phyloP scores from a whole-genome alignment of 768 basidiomycete species.

The Mycena pura region DNA sequence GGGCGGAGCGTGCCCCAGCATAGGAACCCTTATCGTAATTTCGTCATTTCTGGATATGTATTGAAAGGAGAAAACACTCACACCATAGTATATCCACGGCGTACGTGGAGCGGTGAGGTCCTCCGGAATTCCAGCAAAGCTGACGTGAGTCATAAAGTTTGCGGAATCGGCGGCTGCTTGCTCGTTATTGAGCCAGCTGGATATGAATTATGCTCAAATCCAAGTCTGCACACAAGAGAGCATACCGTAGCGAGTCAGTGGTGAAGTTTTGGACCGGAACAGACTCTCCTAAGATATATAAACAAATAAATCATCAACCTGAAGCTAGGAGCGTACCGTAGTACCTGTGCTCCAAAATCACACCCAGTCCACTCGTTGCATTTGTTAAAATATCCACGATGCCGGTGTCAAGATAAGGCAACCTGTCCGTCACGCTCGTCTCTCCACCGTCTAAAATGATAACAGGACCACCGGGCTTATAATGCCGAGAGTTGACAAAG shows the following conservation, averaged over 20 bases:
- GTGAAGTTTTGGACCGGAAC: constrained; percentile 78
- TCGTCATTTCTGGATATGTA: constrained; percentile 3
- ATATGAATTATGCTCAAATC: constrained; percentile 1
- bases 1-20: constrained; percentile 92
- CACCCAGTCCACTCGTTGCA: constrained; percentile 85
- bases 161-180: constrained; percentile 92
- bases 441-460: constrained; percentile 94
- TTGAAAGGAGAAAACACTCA: constrained; percentile 40
- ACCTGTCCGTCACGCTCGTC: constrained; percentile 74
- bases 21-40: constrained; percentile 70
- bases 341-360: constrained; percentile 90
- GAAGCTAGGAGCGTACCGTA: constrained; percentile 59
- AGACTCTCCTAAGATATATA: constrained; percentile 59
- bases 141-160: constrained; percentile 83
- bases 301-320: constrained; percentile 23
- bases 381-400: constrained; percentile 86
- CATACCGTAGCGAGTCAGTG: constrained; percentile 79
- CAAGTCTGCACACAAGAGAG: constrained; percentile 2
- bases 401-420: constrained; percentile 74
- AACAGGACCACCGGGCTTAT: constrained; percentile 80
- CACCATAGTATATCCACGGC: constrained; percentile 94
- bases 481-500: constrained; percentile 88
- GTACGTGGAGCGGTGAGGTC: constrained; percentile 73
- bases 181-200: constrained; percentile 86
- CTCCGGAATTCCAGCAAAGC: constrained; percentile 72